Conservation (phyloP, 73 alveolate genomes). For the Breviolum minutum region DNA sequence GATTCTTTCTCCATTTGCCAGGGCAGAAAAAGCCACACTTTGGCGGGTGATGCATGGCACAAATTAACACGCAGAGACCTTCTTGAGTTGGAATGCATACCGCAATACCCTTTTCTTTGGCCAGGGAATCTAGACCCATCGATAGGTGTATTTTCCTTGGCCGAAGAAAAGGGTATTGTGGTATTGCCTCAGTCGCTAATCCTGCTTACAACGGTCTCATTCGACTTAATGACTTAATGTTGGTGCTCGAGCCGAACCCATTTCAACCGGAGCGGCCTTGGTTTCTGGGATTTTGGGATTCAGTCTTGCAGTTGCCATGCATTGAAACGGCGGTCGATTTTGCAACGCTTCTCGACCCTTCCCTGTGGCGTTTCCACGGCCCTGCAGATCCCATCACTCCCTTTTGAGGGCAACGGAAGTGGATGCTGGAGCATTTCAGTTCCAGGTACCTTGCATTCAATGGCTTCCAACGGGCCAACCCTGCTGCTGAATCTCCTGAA, state of each 20-base stretch:
- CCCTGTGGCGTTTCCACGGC: background rate
- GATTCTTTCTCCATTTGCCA: background rate
- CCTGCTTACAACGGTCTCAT: background rate
- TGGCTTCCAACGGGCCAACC: background rate
- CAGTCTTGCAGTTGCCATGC: slow-evolving; percentile 21
- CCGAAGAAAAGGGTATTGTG: background rate
- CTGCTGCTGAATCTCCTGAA: background rate
- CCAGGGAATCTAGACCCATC: too few relatives aligned
- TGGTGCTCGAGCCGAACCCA: background rate
- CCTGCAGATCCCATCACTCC: slow-evolving; percentile 9
- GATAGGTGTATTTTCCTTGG: too few relatives aligned
- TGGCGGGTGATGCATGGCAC: slow-evolving; percentile 19
- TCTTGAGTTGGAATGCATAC: background rate
- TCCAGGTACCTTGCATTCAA: background rate
- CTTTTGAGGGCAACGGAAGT: slow-evolving; percentile 2
- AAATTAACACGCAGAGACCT: slow-evolving; percentile 5
- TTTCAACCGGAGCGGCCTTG: background rate
- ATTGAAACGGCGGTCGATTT: slow-evolving; percentile 26
- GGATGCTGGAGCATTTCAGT: background rate
- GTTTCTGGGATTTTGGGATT: background rate
- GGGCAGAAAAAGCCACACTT: background rate
- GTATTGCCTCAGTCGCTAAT: background rate
- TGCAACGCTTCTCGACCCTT: slow-evolving; percentile 1
- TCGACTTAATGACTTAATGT: background rate
- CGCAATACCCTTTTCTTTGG: background rate